phyloP scores from a whole-genome alignment of 1,139 yeast species.

The Maudiozyma humilis region DNA sequence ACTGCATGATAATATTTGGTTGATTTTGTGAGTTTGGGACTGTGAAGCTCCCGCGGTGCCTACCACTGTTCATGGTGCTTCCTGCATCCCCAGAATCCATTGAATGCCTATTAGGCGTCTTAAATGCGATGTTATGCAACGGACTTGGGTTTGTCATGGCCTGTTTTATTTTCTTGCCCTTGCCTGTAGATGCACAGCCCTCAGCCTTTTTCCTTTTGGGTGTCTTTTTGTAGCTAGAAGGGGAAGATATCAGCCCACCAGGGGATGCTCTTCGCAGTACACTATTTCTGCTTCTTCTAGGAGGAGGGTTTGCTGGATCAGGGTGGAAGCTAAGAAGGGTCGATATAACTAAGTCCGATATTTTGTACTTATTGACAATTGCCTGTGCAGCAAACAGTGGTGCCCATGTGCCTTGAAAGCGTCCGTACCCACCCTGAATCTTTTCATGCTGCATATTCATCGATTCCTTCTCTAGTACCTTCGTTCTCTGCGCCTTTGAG shows the following conservation, averaged over 20 bases:
- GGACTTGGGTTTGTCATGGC: conserved; percentile 27
- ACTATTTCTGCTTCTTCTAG: conserved; percentile 39
- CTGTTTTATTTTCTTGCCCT: conserved; percentile 2
- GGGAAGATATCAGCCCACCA: conserved; percentile 25
- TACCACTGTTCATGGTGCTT: background rate
- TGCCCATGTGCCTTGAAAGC: conserved; percentile 93
- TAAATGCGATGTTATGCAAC: conserved; percentile 27
- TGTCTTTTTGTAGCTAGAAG: conserved; percentile 30
- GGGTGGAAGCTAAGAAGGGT: conserved; percentile 42
- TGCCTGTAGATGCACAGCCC: background rate
- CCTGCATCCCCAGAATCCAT: conserved; percentile 7
- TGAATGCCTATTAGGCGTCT: conserved; percentile 26
- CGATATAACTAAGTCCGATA: conserved; percentile 48
- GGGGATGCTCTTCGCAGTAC: conserved; percentile 28
- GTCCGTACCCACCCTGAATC: conserved; percentile 92
- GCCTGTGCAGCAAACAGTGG: conserved; percentile 51
- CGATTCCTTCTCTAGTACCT: conserved; percentile 81
- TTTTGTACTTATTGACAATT: conserved; percentile 46
- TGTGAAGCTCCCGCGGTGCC: background rate
- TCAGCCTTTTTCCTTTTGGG: conserved; percentile 27
- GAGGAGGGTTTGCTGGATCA: conserved; percentile 43
- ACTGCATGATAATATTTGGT: background rate
- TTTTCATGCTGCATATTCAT: conserved; percentile 80
- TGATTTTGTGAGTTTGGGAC: background rate
- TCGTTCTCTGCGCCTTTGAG: conserved; percentile 78